A percentile compares a stretch with the other conserved stretches of the same genome.
These are phyloP conservation scores for Metarhizium sp. DNA, from an alignment of 2,329 filamentous ascomycete species.

Conservation along the genomic window DNA sequence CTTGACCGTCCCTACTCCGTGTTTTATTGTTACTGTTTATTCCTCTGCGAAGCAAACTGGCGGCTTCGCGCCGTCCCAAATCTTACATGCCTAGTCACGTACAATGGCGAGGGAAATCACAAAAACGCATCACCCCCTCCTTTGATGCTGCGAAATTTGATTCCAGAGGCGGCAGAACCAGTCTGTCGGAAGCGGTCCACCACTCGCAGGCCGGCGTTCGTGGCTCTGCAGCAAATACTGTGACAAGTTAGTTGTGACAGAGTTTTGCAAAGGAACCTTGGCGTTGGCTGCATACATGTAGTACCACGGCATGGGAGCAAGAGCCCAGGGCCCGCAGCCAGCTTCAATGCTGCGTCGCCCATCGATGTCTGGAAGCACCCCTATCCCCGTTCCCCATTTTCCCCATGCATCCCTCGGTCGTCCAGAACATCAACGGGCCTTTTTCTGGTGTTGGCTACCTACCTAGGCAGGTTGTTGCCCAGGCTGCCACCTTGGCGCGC, in stretches of 20 bases:
- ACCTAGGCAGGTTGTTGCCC: background rate
- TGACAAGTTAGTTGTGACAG: background rate
- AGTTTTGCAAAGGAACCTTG: background rate
- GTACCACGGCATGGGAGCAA: background rate
- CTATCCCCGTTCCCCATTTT: too few species aligned
- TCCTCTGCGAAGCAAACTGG: too few species aligned
- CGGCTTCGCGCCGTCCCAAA: too few species aligned
- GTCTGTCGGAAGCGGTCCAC: conserved; percentile 3
- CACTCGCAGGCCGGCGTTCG: background rate
- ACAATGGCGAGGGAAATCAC: background rate
- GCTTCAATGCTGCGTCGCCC: too few species aligned
- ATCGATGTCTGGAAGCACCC: too few species aligned
- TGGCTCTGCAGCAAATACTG: background rate
- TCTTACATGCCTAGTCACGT: background rate
- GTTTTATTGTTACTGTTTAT: too few species aligned
- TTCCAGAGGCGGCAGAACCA: conserved; percentile 3
- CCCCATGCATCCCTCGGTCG: background rate
- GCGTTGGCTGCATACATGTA: background rate
- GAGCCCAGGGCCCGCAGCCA: background rate
- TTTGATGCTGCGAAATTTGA: background rate
- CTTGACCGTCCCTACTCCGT: too few species aligned
- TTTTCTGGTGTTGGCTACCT: background rate
- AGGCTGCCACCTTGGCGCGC: too few species aligned
- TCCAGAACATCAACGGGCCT: background rate
- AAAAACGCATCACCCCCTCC: background rate